A percentile compares a stretch with the other conserved stretches of the same genome.
These are phyloP conservation scores for Colletotrichum sp. DNA, from an alignment of 2,329 filamentous ascomycete genomes.

Conservation along the genomic window DNA sequence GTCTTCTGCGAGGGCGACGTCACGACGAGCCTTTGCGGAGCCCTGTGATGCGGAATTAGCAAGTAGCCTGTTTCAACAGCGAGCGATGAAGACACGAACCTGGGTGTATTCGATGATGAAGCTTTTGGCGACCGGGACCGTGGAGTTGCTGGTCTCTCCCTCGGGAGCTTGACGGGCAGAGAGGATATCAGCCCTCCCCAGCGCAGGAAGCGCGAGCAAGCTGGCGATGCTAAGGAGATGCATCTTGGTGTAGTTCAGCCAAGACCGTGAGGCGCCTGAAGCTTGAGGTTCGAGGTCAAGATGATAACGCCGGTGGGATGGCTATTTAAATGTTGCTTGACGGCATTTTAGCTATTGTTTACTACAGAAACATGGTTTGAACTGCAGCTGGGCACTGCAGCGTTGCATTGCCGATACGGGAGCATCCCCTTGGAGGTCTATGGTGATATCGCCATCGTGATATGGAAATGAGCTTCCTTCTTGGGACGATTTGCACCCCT, in stretches of 20 bases:
- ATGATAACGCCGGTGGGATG: not conserved
- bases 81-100: not conserved
- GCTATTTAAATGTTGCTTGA: not conserved
- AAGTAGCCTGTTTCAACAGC: accelerated
- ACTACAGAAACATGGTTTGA: not conserved
- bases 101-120: conserved; percentile 20
- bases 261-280: not conserved
- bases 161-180: not conserved
- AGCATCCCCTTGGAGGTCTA: not conserved
- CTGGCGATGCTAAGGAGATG: not conserved
- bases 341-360: accelerated
- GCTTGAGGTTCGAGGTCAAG: not conserved
- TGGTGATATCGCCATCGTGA: conserved; percentile 10
- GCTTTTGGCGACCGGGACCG: conserved; percentile 14
- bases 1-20: not conserved
- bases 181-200: not conserved
- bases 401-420: conserved; percentile 14
- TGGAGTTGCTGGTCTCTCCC: conserved; percentile 1
- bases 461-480: conserved; percentile 10
- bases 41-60: not conserved
- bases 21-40: conserved; percentile 15
- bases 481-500: not conserved
- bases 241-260: not conserved
- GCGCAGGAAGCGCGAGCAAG: not conserved
- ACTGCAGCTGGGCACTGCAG: not conserved